Evolutionary conservation across 306 rosid species (phyloP).

Genomic region (Sesbania bispinosa): DNA sequence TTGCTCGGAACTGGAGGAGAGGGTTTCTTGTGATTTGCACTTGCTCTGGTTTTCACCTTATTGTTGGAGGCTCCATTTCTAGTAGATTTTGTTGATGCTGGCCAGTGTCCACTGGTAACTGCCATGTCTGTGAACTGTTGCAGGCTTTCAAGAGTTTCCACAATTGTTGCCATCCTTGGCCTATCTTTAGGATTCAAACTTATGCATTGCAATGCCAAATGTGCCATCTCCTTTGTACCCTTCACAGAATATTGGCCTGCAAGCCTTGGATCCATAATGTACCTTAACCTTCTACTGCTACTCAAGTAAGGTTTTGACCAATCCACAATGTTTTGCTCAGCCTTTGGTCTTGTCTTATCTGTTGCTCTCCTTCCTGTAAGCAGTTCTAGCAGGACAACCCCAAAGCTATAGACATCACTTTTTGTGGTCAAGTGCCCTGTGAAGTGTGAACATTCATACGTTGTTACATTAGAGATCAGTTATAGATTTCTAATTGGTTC

Average conservation of each 20-base stretch:
- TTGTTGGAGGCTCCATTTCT: constrained; percentile 57
- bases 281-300: constrained; percentile 56
- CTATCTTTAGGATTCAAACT: constrained; percentile 85
- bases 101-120: constrained; percentile 78
- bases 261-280: constrained; percentile 77
- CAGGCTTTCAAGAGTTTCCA: constrained; percentile 72
- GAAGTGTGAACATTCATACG: background rate
- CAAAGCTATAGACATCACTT: constrained; percentile 86
- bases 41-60: constrained; percentile 40
- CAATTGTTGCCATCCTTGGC: constrained; percentile 70
- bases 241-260: constrained; percentile 87
- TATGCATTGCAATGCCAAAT: constrained; percentile 64
- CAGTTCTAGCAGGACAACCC: constrained; percentile 81
- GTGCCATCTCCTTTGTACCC: constrained; percentile 76
- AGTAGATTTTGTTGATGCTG: constrained; percentile 50
- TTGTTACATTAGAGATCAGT: background rate
- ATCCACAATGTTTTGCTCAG: constrained; percentile 81
- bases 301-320: constrained; percentile 84
- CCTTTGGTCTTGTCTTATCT: constrained; percentile 71
- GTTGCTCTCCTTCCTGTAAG: constrained; percentile 83
- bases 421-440: constrained; percentile 90
- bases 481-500: too few relatives aligned
- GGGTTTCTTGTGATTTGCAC: constrained; percentile 41
- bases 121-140: constrained; percentile 90
- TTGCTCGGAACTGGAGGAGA: constrained; percentile 32